A percentile compares a stretch with the other conserved stretches of the same genome.
Evolutionary conservation across 2,329 filamentous ascomycete genomes (phyloP).

Genomic region (Colletotrichum sp.): DNA sequence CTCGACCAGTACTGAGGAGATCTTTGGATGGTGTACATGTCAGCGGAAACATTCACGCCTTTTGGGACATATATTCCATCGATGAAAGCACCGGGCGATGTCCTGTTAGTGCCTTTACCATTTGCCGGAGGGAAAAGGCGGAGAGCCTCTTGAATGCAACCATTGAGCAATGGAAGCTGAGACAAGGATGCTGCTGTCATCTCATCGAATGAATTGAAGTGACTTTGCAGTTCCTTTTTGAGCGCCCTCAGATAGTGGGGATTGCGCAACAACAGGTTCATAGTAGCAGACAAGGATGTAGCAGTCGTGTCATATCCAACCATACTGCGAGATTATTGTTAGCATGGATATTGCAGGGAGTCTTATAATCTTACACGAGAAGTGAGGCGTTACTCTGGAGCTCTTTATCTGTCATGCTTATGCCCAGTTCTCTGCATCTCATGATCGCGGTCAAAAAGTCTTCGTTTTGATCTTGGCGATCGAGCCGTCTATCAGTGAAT

Average conservation of each 20-base stretch:
- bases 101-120: conserved; percentile 4
- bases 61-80: conserved; percentile 33
- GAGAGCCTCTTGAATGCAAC: conserved; percentile 46
- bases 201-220: conserved; percentile 25
- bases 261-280: conserved; percentile 19
- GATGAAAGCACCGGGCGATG: conserved; percentile 26
- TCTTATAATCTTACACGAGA: not conserved
- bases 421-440: not conserved
- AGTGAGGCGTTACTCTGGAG: not conserved
- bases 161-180: conserved; percentile 37
- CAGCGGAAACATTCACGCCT: conserved; percentile 43
- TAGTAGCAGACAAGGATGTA: not conserved
- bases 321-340: not conserved
- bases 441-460: conserved; percentile 3
- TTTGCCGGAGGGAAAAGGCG: conserved; percentile 39
- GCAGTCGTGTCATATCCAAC: conserved; percentile 28
- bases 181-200: conserved; percentile 27
- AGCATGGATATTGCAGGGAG: not conserved
- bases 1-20: conserved; percentile 32
- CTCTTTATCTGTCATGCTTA: not conserved
- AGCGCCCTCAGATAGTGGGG: conserved; percentile 29
- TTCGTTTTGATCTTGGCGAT: not conserved
- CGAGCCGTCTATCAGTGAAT: not conserved
- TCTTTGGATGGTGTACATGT: conserved; percentile 36
- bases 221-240: conserved; percentile 40